Evolutionary conservation across 2,329 filamentous ascomycete genomes (phyloP).

Genomic region (Rhexocercosporidium sp.): DNA sequence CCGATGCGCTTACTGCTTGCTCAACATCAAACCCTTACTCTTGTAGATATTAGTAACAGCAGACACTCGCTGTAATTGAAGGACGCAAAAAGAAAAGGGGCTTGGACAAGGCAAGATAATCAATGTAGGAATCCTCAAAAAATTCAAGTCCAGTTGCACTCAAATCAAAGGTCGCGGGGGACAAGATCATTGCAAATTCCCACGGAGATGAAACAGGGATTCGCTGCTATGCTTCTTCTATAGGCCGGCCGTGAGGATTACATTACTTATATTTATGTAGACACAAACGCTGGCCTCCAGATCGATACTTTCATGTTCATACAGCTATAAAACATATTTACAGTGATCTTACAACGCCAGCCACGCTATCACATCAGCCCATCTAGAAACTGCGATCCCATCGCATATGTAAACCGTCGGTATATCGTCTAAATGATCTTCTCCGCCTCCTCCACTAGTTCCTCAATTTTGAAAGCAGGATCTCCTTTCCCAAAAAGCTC

Average conservation of each 20-base stretch:
- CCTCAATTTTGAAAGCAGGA: conserved; percentile 78
- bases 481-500: conserved; percentile 85
- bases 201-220: too few relatives aligned
- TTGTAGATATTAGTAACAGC: too few relatives aligned
- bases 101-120: too few relatives aligned
- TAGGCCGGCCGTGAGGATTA: neutral
- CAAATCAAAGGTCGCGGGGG: too few relatives aligned
- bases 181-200: too few relatives aligned
- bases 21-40: too few relatives aligned
- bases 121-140: too few relatives aligned
- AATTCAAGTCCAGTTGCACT: too few relatives aligned
- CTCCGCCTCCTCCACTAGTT: conserved; percentile 87
- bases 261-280: neutral
- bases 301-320: neutral
- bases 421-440: conserved; percentile 57
- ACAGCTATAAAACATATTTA: neutral
- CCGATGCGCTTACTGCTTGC: too few relatives aligned
- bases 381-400: neutral
- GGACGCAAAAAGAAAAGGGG: too few relatives aligned
- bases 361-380: neutral
- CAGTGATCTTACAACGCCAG: neutral
- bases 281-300: neutral
- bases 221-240: too few relatives aligned
- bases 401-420: neutral
- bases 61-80: too few relatives aligned